Percentiles rank a stretch among this genome's conserved stretches.
Conservation (phyloP, 805 yeast genomes). For the Groenewaldozyma tartarivorans region DNA sequence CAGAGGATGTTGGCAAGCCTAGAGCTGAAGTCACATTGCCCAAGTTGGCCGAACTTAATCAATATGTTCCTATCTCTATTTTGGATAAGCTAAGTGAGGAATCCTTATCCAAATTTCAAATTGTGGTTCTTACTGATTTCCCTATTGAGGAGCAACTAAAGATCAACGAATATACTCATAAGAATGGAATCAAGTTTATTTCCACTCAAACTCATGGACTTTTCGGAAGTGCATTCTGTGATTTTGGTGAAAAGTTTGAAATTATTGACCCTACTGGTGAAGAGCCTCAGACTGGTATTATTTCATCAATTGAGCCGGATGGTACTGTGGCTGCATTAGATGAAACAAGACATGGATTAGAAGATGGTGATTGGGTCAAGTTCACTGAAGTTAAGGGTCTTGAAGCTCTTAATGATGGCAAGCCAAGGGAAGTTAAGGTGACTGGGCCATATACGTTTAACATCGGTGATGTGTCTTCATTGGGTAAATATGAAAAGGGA, state of each 20-base stretch:
- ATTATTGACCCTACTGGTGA: constrained; percentile 86
- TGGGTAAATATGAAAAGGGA: constrained; percentile 66
- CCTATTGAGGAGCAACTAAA: constrained; percentile 63
- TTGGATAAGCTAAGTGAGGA: constrained; percentile 46
- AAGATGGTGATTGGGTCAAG: constrained; percentile 85
- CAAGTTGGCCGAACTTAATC: constrained; percentile 71
- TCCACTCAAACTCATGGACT: constrained; percentile 78
- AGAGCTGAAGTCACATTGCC: constrained; percentile 66
- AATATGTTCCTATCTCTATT: constrained; percentile 79
- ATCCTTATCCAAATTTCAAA: constrained; percentile 54
- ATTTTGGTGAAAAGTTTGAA: constrained; percentile 73
- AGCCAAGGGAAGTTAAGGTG: constrained; percentile 67
- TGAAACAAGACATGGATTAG: constrained; percentile 85
- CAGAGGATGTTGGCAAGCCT: constrained; percentile 62
- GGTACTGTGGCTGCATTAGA: constrained; percentile 93
- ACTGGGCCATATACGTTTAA: constrained; percentile 92
- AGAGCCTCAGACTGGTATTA: constrained; percentile 79
- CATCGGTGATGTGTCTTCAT: constrained; percentile 43
- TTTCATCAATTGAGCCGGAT: constrained; percentile 75
- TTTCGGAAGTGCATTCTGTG: constrained; percentile 83
- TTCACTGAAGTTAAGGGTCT: constrained; percentile 81
- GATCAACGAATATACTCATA: constrained; percentile 68
- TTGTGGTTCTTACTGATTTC: constrained; percentile 79
- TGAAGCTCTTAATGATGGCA: constrained; percentile 62
- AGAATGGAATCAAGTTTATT: constrained; percentile 65